phyloP scores from a whole-genome alignment of 495 filamentous ascomycete species.

The Parathielavia appendiculata region DNA sequence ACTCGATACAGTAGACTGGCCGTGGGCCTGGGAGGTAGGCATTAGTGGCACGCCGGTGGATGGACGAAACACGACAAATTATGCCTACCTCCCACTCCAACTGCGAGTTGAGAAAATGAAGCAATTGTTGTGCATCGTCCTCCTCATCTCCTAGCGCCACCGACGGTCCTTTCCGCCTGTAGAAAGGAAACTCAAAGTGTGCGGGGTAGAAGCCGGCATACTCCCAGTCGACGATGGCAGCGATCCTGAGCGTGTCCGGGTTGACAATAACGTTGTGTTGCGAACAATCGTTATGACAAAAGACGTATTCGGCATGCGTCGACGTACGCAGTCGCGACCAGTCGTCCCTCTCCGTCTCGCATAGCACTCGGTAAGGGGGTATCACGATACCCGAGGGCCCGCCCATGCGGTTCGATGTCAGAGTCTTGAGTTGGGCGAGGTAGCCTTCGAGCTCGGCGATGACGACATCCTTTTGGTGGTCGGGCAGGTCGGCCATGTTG shows the following conservation, averaged over 20 bases:
- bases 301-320: slow-evolving; percentile 9
- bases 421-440: slow-evolving; percentile 6
- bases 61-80: neutral
- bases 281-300: slow-evolving; percentile 17
- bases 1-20: too few relatives aligned
- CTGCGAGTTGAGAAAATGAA: slow-evolving; percentile 7
- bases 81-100: neutral
- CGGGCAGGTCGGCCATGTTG: slow-evolving; percentile 14
- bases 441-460: slow-evolving; percentile 10
- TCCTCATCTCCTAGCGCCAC: slow-evolving; percentile 13
- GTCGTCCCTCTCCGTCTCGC: slow-evolving; percentile 9
- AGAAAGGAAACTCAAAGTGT: slow-evolving; percentile 14
- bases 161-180: slow-evolving; percentile 10
- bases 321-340: slow-evolving; percentile 9
- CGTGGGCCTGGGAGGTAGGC: neutral
- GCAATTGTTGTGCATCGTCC: slow-evolving; percentile 7
- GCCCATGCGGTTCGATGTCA: slow-evolving; percentile 9
- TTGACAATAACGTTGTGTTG: slow-evolving; percentile 17
- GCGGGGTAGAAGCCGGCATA: slow-evolving; percentile 17
- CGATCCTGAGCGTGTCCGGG: slow-evolving; percentile 15
- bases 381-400: slow-evolving; percentile 16
- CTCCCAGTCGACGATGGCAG: slow-evolving; percentile 18
- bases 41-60: neutral
- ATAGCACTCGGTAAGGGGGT: slow-evolving; percentile 14
- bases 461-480: slow-evolving; percentile 9